A percentile compares a stretch with the other conserved stretches of the same genome.
These are phyloP conservation scores for Boeremia exigua DNA, from an alignment of 2,329 filamentous ascomycete genomes.

Conservation along the genomic window DNA sequence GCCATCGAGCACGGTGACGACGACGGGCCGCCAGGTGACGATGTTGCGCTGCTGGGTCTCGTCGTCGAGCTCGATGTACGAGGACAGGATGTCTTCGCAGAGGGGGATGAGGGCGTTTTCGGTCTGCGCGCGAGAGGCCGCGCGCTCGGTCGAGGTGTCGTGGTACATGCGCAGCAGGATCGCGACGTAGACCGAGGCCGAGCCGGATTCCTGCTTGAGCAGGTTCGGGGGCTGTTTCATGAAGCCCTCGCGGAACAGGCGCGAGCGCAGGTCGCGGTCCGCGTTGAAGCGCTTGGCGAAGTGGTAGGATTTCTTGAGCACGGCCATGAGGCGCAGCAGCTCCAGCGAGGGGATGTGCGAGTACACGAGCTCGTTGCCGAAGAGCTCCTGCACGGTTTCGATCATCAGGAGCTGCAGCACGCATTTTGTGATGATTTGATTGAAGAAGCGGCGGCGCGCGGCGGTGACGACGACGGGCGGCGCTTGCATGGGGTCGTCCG, in stretches of 20 bases:
- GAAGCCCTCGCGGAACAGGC: conserved; percentile 95
- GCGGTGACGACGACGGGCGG: conserved; percentile 92
- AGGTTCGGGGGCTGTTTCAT: conserved; percentile 99
- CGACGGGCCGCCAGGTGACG: conserved; percentile 93
- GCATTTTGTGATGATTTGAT: conserved; percentile 98
- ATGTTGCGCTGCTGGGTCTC: conserved; percentile 98
- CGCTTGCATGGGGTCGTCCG: conserved; percentile 71
- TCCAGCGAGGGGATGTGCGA: conserved; percentile 88
- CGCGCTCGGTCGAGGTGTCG: conserved; percentile 82
- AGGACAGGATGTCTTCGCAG: conserved; percentile 90
- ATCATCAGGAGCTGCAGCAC: conserved; percentile 99
- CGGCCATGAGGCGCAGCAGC: conserved; percentile 87
- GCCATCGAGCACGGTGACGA: conserved; percentile 94
- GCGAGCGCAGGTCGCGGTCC: conserved; percentile 92
- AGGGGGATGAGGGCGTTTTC: conserved; percentile 92
- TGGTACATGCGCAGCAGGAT: conserved; percentile 98
- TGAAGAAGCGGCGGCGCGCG: conserved; percentile 93
- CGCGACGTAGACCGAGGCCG: conserved; percentile 90
- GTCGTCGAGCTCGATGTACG: conserved; percentile 86
- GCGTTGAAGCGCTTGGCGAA: conserved; percentile 98
- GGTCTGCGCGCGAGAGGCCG: conserved; percentile 78
- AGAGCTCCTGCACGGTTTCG: conserved; percentile 97
- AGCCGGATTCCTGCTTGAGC: conserved; percentile 93
- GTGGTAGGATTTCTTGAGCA: conserved; percentile 94
- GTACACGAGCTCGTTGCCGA: conserved; percentile 96